phyloP scores from a whole-genome alignment of 1,139 yeast species.

The Suhomyces taliae region DNA sequence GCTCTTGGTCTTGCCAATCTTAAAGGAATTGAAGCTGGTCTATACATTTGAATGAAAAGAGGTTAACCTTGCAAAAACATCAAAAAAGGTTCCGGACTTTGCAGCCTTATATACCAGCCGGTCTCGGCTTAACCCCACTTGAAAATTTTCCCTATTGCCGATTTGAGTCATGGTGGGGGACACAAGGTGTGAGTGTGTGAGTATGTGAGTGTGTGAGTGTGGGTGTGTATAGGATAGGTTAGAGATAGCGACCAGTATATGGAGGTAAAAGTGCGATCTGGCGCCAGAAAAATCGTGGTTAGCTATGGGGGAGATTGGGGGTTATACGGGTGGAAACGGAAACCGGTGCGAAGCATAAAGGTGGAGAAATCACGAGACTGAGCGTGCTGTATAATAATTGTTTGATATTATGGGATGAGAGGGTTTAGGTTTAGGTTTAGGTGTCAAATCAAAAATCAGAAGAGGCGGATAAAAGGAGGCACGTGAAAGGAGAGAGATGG shows the following conservation, averaged over 20 bases:
- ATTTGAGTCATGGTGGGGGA: slow-evolving; percentile 9
- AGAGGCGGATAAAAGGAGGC: slow-evolving; percentile 4
- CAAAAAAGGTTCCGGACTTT: background rate
- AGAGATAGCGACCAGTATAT: too few species aligned
- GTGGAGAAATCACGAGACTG: background rate
- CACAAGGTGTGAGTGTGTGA: too few species aligned
- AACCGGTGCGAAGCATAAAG: background rate
- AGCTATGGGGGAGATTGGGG: too few species aligned
- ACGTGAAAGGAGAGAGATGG: slow-evolving; percentile 1
- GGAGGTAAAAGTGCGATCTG: too few species aligned
- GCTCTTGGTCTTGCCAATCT: slow-evolving; percentile 10
- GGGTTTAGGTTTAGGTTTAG: too few species aligned
- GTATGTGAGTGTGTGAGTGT: background rate
- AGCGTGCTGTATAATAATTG: background rate
- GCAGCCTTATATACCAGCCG: slow-evolving; percentile 2
- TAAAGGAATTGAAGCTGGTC: slow-evolving; percentile 7
- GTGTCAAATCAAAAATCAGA: background rate
- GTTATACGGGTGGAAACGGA: background rate
- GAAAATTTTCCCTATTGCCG: slow-evolving; percentile 7
- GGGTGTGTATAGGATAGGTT: too few species aligned
- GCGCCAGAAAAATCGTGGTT: too few species aligned
- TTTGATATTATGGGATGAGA: too few species aligned
- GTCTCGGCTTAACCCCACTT: slow-evolving; percentile 7
- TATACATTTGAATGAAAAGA: slow-evolving; percentile 4
- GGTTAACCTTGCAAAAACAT: background rate